Base-by-base conservation (phyloP, 2,329 filamentous ascomycete species). In the Cryphonectria naterciae region DNA sequence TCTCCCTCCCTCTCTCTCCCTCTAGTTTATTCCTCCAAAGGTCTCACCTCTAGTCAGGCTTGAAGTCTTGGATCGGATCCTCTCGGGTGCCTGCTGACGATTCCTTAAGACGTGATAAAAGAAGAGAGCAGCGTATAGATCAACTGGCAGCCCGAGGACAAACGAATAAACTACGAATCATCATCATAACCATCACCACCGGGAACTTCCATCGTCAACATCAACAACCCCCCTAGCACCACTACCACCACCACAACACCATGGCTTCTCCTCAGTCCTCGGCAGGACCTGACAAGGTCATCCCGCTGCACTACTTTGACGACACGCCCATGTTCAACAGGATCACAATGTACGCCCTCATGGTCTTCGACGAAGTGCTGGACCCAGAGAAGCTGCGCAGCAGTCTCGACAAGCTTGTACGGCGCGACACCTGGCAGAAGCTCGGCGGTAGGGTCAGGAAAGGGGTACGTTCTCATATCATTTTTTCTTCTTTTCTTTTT, bases 251-350 rank as follows among this genome's bases (percentile, higher is more conserved):
- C 4, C 49, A 13, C 49, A 56, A 4, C 52, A 56, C 15, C 52
- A 56, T 56, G 52, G 52, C 52, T 28, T 56, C 52, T 28, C 25
- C 52, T 28, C n/a, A 56, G n/a, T 25, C n/a, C 52, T 6, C n/a
- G 52, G 52, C 22, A n/a, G 32, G 32, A 4, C 32, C 58, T 25
- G 75, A 75, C 62, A 65, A 67, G 41, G 71, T 75, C 19, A 62
- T 74, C 41, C 75, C 74, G 25, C 67, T 76, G 32, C 73, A 75
- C 71, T 75, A 74, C 68, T 76, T 75, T 52, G 75, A 77, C 65
- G 73, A 74, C 70, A 74, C 72, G 56, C 60, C 70, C 52, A 68
- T 77, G 37, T 73, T 75, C 2, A 72, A 70, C 72, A 72, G 72
- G 2, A 73, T 75, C 66, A 75, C 74, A 54, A 72, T 77, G 71